Base-by-base conservation (phyloP, 106 monocot species). In the Phalaenopsis equestris region DNA sequence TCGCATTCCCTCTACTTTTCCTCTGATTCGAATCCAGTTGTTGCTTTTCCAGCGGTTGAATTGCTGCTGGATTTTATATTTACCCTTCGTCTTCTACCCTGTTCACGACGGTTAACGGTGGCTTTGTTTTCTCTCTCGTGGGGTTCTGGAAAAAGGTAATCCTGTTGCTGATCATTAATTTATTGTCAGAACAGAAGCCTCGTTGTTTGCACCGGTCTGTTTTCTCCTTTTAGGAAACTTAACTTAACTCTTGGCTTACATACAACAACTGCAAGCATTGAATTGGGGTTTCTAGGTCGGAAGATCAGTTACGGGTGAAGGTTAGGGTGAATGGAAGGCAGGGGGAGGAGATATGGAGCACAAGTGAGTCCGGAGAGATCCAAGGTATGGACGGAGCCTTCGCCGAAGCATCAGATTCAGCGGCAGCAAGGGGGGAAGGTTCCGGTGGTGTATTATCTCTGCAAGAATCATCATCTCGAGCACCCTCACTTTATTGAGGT, bases 401-500 rank as follows among this genome's bases (percentile, higher is more conserved):
- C 76, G 76, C 76, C 76, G 19, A 76, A 65, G 82, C 19, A 67
- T 67, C 79, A 49, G 56, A 78, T 58, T 12, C 55, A 77, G 73
- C 77, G 42, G 80, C 38, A 73, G 72, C 41, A 61, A 47, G 80
- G 43, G 36, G 79, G 64, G 67, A 91, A 78, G 82, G 83, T 88
- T 65, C 86, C 91, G 15, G 91, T 91, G 46, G 86, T 91, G 16
- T 91, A 91, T 65, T 91, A 91, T 42, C 83, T 91, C 49, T 88
- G 85, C 48, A 82, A 86, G 57, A 88, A 87, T 57, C 84, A 82
- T 19, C 91, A 88, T 72, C 88, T 91, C 39, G 91, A 91, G 83
- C 91, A 91, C 81, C 91, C 91, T 8, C 91, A 91, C 79, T 88
- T 91, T 81, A 85, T 91, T 42, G 91, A 91, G 67, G 91, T 91